Evolutionary conservation across 2,329 filamentous ascomycete species (phyloP), one percentile per base, ranked within the genome.

Genomic region (Exophiala spinifera): DNA sequence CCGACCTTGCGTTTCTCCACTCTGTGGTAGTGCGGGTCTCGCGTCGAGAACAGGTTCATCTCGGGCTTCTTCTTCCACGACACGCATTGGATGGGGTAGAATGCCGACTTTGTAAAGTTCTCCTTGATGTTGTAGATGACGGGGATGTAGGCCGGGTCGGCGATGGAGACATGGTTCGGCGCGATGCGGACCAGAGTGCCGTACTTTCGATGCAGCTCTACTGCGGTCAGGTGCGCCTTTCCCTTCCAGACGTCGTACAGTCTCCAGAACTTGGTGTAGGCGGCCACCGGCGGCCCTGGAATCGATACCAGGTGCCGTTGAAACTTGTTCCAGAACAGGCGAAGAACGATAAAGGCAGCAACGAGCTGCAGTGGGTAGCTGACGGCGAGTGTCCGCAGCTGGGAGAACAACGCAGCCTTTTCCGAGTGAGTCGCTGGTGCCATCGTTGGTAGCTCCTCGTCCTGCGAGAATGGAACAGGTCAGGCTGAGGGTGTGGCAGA

Each of bases 101-200:
- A 62, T 20, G 33, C 60, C 2, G 55, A 48, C 48, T 61, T 62
- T 3, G 57, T 62, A 31, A 57, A 62, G 42, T 60, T 55, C 44
- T 58, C 57, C 17, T 62, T 60, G 42, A 56, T 62, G 39, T 53
- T 55, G 23, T 63, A 63, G 39, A 63, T 48, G 28, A 59, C 37
- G 5, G 58, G 52, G 17, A 63, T 61, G 28, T 44, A 48, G 4
- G 47, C 80, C 0, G 88, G 87, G 61, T 90, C 81, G 3, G 85
- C 80, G 64, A 94, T 89, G 0, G 86, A 89, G 1, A 94, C 70
- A 0, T 76, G 75, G 60, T 90, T 91, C 1, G 88, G 89, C 0
- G 87, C 89, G 2, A 91, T 71, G 1, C 89, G 79, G 1, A 92
- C 87, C 1, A 92, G 76, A 64, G 87, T 81, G 40, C 89, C 89